Percentiles rank a stretch among this genome's conserved stretches.
Evolutionary conservation across 441 rosid species (phyloP).

Genomic region (Jatropha multifida): DNA sequence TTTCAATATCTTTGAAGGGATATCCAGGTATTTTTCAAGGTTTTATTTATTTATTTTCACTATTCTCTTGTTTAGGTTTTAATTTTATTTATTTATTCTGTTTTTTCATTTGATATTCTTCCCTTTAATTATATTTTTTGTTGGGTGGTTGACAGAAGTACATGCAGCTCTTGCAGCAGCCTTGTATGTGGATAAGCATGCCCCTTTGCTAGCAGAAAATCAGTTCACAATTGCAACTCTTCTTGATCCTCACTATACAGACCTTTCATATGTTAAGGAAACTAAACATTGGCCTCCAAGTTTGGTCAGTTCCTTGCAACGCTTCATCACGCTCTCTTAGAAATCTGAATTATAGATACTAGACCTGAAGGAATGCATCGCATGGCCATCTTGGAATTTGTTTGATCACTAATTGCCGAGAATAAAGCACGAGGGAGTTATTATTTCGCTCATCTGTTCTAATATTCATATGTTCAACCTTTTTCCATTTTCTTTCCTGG

Average conservation of each 20-base stretch:
- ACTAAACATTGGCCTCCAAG: constrained; percentile 71
- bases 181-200: constrained; percentile 55
- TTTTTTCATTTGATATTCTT: not conserved
- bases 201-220: constrained; percentile 57
- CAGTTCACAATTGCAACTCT: constrained; percentile 59
- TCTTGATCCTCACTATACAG: constrained; percentile 57
- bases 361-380: not conserved
- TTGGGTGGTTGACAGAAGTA: constrained; percentile 34
- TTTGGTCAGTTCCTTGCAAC: constrained; percentile 54
- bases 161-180: constrained; percentile 70
- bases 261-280: constrained; percentile 50
- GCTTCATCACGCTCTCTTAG: constrained; percentile 54
- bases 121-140: not conserved
- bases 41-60: not conserved
- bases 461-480: not conserved
- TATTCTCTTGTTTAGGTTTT: not conserved
- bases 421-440: not conserved
- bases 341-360: constrained; percentile 4
- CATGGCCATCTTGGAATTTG: not conserved
- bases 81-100: not conserved
- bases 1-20: constrained; percentile 58
- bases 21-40: constrained; percentile 43
- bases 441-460: not conserved
- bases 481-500: not conserved
- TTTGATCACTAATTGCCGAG: not conserved